Evolutionary conservation across 202 grass and related monocot species (phyloP), one percentile per base, ranked within the genome.

Genomic region (Setaria italica): DNA sequence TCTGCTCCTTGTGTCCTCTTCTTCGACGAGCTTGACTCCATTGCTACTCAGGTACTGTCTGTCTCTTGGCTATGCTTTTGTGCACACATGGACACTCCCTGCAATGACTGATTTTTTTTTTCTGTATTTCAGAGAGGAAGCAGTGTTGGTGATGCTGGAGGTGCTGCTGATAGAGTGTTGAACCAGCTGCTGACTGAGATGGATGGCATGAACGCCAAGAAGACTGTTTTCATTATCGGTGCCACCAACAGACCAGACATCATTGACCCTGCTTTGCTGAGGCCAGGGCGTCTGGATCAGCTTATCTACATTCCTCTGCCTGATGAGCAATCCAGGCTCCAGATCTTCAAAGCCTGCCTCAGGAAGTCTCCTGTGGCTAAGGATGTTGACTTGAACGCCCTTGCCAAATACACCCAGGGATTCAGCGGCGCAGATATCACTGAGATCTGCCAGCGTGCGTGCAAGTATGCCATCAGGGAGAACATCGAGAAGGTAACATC

Each of bases 1-100:
- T 95, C 92, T 72, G 92, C 87, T 30, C 92, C 92, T 25, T 94
- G 92, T 68, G 92, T 94, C 17, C 89, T 94, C 75, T 94, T 94
- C 70, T 94, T 91, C 21, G 92, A 94, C 67, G 89, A 94, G 64
- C 89, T 94, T 21, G 90, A 94, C 35, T 92, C 90, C 1, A 90
- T 94, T 90, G 92, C 92, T 20, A 94, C 92, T 49, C 92, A 94
- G 92, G 87, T 88, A 79, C 60, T 3, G 21, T 67, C 25, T 33
- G 25, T 25, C 25, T 25, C 10, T 64, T 19, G 2, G 9, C 20
- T 76, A 76, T 50, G 10, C 63, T 53, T 17, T 55, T 67, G 41
- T 59, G 15, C 7, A 51, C 9, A 6, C 10, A 30, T 32, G 7
- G 2, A 57, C n/a, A 0, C 2, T 48, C 1, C 58, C 19, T 15